Evolutionary conservation across 257 asterid genomes (phyloP).

Genomic region (Solanum raphanifolium): DNA sequence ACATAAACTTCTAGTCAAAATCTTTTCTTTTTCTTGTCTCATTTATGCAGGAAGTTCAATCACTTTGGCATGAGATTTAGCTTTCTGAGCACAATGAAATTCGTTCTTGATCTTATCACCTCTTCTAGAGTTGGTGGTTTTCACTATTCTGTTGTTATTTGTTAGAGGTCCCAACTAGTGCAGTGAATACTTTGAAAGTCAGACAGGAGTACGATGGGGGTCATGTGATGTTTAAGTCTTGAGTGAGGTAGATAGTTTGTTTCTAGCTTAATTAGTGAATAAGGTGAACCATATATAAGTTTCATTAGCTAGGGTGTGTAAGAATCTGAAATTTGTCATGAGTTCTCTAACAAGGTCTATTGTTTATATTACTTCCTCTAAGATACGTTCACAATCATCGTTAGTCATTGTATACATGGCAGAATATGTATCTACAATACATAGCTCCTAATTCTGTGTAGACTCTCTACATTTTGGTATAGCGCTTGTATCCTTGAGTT

Average conservation of each 20-base stretch:
- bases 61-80: neutral
- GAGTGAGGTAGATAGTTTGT: neutral
- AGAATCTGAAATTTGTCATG: neutral
- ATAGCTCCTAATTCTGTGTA: neutral
- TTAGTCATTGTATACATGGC: neutral
- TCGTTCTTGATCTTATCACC: neutral
- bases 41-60: neutral
- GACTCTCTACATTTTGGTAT: neutral
- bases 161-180: neutral
- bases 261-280: neutral
- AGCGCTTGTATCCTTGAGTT: neutral
- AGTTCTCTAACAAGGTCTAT: neutral
- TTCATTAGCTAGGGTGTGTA: neutral
- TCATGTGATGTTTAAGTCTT: neutral
- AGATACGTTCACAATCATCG: neutral
- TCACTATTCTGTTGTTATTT: neutral
- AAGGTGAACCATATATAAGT: neutral
- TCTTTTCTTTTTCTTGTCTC: neutral
- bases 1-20: conserved; percentile 7
- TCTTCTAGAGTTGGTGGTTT: neutral
- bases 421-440: neutral
- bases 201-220: neutral
- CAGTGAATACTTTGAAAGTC: neutral
- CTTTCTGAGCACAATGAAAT: neutral
- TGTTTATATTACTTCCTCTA: neutral